Conservation (phyloP, 164 flowering plant genomes). For the Nymphaea thermarum region DNA sequence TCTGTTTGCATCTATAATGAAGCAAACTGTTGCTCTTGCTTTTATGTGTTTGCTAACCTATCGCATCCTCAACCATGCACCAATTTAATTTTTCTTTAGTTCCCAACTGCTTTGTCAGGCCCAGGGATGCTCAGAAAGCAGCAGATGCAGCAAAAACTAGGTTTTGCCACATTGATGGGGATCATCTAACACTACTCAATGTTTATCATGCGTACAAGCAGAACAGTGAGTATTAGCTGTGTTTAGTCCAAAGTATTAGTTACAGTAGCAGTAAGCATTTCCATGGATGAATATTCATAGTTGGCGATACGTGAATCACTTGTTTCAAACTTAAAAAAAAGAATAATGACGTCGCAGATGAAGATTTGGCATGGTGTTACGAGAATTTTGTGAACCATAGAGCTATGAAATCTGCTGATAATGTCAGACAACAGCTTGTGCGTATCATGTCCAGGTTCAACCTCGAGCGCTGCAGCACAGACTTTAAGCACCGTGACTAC, state of each 20-base stretch:
- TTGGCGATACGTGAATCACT: no score
- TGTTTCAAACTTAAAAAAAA: no score
- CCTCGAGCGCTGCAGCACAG: conserved; percentile 89
- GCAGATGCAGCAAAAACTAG: conserved; percentile 99
- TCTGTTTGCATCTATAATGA: conserved; percentile 96
- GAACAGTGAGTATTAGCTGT: conserved; percentile 3
- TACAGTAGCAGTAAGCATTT: no score
- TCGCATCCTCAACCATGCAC: conserved; percentile 95
- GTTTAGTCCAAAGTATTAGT: no score
- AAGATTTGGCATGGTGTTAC: conserved; percentile 86
- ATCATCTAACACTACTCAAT: conserved; percentile 22
- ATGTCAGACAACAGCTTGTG: conserved; percentile 83
- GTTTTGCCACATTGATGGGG: conserved; percentile 94
- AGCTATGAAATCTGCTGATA: conserved; percentile 86
- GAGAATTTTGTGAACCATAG: conserved; percentile 78
- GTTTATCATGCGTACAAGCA: no score
- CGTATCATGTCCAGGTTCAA: conserved; percentile 87
- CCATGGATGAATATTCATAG: no score
- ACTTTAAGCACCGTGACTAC: conserved; percentile 88
- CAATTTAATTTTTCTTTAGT: conserved; percentile 77
- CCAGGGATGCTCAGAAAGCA: conserved; percentile 98
- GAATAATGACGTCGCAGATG: conserved; percentile 34
- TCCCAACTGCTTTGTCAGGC: conserved; percentile 99
- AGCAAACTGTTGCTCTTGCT: conserved; percentile 87
- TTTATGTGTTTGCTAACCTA: conserved; percentile 99